These are phyloP conservation scores for Cytospora leucostoma DNA, from an alignment of 2,329 filamentous ascomycete species.

Conservation along the genomic window DNA sequence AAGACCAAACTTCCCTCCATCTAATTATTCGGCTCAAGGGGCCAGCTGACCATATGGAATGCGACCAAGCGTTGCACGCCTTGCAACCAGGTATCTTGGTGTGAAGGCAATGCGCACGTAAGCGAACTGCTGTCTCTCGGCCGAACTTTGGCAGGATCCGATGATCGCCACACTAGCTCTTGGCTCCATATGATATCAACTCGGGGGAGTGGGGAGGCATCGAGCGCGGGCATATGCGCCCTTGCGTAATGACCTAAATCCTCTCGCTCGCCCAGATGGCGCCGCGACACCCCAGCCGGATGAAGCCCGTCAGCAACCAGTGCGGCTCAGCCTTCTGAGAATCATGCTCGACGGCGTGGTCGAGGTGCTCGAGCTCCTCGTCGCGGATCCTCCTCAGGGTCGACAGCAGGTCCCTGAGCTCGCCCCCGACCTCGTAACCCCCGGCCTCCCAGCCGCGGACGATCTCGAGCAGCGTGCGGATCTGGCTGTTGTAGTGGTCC, in stretches of 20 bases:
- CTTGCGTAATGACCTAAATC: constrained; percentile 35
- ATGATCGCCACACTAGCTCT: no score
- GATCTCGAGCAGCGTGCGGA: constrained; percentile 80
- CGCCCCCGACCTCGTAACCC: constrained; percentile 78
- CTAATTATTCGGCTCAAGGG: no score
- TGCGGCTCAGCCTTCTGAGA: constrained; percentile 88
- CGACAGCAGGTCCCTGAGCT: constrained; percentile 70
- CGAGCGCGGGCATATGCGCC: neutral
- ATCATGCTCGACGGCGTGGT: constrained; percentile 92
- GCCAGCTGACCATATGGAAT: no score
- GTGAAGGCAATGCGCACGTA: no score
- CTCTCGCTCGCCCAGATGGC: constrained; percentile 91
- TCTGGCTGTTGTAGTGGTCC: constrained; percentile 91
- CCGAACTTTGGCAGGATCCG: no score
- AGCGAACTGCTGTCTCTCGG: no score
- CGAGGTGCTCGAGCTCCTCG: constrained; percentile 94
- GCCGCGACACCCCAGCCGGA: constrained; percentile 84
- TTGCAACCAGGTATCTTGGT: no score
- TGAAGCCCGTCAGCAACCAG: constrained; percentile 82
- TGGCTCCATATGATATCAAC: no score
- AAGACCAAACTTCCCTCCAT: no score
- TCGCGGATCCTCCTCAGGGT: constrained; percentile 84
- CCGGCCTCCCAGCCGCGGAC: constrained; percentile 71
- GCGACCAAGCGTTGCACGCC: no score
- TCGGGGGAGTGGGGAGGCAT: neutral